A percentile compares a stretch with the other conserved stretches of the same genome.
Evolutionary conservation across 139 green algal genomes (phyloP).

Genomic region (Axilococcus clingmanii): DNA sequence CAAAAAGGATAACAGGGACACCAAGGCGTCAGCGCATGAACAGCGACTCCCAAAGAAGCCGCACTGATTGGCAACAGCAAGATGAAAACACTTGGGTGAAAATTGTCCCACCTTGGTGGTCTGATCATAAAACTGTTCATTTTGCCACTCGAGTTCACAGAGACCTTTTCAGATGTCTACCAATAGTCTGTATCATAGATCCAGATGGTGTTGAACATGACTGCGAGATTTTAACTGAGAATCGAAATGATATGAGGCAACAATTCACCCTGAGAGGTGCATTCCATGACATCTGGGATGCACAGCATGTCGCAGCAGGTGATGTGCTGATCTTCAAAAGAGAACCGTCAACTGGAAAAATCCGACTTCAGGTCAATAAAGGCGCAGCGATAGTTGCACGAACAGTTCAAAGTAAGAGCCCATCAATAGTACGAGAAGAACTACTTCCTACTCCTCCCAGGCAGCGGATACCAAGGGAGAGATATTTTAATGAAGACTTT

Average conservation of each 20-base stretch:
- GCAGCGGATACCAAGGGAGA: too few species aligned
- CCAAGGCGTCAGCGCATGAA: too few species aligned
- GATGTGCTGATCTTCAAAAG: conserved; percentile 20
- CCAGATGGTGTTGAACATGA: conserved; percentile 1
- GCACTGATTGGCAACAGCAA: conserved; percentile 30
- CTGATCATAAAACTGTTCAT: conserved; percentile 28
- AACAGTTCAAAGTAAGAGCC: too few species aligned
- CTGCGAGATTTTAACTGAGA: conserved; percentile 18
- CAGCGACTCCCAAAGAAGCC: conserved; percentile 6
- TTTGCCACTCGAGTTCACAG: conserved; percentile 32
- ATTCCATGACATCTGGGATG: conserved; percentile 17
- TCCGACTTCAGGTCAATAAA: too few species aligned
- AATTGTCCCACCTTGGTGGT: conserved; percentile 32
- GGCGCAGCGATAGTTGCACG: too few species aligned
- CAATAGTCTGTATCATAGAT: conserved; percentile 13
- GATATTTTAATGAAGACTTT: too few species aligned
- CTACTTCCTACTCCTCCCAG: too few species aligned
- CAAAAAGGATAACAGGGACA: too few species aligned
- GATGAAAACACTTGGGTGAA: conserved; percentile 22
- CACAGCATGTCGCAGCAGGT: conserved; percentile 4
- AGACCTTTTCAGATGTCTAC: conserved; percentile 18
- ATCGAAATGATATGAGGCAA: conserved; percentile 21
- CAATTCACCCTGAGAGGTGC: conserved; percentile 27
- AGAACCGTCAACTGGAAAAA: neutral
- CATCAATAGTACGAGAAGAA: too few species aligned